phyloP scores from a whole-genome alignment of 1,284 basidiomycete species.

The Stygiomarasmius scandens region DNA sequence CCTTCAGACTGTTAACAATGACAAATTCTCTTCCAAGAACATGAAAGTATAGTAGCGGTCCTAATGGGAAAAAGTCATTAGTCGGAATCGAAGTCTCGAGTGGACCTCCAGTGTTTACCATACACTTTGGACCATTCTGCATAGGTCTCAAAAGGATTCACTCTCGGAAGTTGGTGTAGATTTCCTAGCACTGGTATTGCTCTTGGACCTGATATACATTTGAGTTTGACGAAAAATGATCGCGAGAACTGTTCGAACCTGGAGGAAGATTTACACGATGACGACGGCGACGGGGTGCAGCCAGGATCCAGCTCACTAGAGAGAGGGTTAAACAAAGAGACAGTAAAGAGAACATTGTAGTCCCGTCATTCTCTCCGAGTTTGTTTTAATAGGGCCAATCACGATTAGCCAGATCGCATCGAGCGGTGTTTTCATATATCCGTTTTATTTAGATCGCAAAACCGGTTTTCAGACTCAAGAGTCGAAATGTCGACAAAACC shows the following conservation, averaged over 20 bases:
- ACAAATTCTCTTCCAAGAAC: neutral
- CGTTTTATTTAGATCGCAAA: too few relatives aligned
- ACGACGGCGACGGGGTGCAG: neutral
- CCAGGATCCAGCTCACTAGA: neutral
- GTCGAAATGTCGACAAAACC: too few relatives aligned
- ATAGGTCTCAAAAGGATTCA: neutral
- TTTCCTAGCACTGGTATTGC: neutral
- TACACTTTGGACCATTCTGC: neutral
- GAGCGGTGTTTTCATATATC: too few relatives aligned
- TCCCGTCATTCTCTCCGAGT: neutral
- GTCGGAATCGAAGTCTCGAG: too few relatives aligned
- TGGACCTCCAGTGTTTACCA: neutral
- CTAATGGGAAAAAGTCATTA: neutral
- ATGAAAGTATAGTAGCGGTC: neutral
- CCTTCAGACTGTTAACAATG: neutral
- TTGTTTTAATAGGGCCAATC: neutral
- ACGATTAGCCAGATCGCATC: too few relatives aligned
- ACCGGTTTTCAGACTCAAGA: too few relatives aligned
- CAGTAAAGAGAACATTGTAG: neutral
- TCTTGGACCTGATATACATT: neutral
- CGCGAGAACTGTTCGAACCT: neutral
- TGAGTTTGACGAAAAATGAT: neutral
- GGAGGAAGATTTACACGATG: neutral
- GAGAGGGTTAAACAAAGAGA: neutral
- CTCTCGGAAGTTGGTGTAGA: neutral